Conservation (phyloP, 2,329 filamentous ascomycete genomes). For the Didymella keratinophila region DNA sequence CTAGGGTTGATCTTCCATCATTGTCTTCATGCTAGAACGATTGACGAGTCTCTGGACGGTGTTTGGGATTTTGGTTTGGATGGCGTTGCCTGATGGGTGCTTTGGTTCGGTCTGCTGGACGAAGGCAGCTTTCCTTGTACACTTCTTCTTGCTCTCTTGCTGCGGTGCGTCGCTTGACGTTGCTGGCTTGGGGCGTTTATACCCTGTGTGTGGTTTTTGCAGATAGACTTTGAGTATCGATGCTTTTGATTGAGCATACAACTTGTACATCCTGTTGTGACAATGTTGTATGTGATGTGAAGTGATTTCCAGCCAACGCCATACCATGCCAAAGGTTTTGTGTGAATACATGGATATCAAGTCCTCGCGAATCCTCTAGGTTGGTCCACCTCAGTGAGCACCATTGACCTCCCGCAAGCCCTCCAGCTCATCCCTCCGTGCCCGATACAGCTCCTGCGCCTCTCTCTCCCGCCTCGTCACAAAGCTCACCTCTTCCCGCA, state of each 20-base stretch:
- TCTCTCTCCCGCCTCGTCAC: constrained; percentile 85
- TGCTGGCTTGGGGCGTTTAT: constrained; percentile 14
- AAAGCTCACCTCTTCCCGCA: constrained; percentile 84
- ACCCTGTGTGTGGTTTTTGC: constrained; percentile 13
- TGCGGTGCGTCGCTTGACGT: not conserved
- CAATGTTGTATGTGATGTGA: not conserved
- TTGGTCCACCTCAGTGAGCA: constrained; percentile 35
- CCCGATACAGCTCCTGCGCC: constrained; percentile 85
- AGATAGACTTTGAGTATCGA: constrained; percentile 11
- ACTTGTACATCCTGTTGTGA: not conserved
- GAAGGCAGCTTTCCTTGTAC: constrained; percentile 20
- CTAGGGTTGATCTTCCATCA: constrained; percentile 14
- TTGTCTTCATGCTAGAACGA: not conserved
- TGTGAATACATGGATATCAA: constrained; percentile 9
- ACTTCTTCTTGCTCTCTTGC: constrained; percentile 10
- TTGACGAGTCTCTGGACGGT: constrained; percentile 7
- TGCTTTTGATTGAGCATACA: not conserved
- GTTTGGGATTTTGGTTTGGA: constrained; percentile 4
- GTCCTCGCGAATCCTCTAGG: not conserved
- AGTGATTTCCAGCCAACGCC: not conserved
- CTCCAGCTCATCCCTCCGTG: constrained; percentile 78
- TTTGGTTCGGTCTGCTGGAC: too few relatives aligned
- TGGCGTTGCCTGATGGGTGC: not conserved
- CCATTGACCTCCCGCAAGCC: constrained; percentile 58
- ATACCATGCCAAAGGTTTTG: not conserved